Evolutionary conservation across 371 early-diverging fungal genomes (phyloP).

Genomic region (Mortierella sp.): DNA sequence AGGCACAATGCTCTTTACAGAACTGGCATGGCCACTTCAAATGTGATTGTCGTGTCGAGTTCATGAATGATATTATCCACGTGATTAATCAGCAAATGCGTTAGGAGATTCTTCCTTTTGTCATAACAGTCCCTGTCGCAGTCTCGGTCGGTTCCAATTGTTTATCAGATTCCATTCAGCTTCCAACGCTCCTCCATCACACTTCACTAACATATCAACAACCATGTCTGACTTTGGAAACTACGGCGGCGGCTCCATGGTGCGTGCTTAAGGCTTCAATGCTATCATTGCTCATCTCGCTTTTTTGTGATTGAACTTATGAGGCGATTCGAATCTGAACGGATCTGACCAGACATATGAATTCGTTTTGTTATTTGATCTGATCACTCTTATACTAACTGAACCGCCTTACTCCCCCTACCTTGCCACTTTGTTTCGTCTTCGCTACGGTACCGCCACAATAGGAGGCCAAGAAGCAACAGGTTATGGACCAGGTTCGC

Average conservation of each 20-base stretch:
- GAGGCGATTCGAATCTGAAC: background rate
- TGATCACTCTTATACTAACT: background rate
- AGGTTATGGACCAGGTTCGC: constrained; percentile 89
- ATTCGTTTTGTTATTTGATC: background rate
- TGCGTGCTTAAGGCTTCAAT: constrained; percentile 16
- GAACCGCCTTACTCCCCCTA: background rate
- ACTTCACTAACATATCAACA: constrained; percentile 8
- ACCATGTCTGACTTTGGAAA: constrained; percentile 56
- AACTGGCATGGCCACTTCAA: background rate
- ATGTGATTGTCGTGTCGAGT: too few species aligned
- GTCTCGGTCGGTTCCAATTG: background rate
- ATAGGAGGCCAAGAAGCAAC: constrained; percentile 78
- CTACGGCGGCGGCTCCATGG: constrained; percentile 57
- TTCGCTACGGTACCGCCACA: background rate
- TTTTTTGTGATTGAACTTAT: background rate
- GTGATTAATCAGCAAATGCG: background rate
- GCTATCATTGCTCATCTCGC: background rate
- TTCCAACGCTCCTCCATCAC: background rate
- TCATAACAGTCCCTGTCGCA: constrained; percentile 1
- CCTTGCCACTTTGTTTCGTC: background rate
- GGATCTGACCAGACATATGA: constrained; percentile 1
- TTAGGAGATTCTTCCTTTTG: background rate
- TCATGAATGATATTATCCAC: background rate
- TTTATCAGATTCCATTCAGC: constrained; percentile 7
- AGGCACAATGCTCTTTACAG: background rate